Conservation (phyloP, 2,329 filamentous ascomycete genomes). For the Chaetomium sp. region DNA sequence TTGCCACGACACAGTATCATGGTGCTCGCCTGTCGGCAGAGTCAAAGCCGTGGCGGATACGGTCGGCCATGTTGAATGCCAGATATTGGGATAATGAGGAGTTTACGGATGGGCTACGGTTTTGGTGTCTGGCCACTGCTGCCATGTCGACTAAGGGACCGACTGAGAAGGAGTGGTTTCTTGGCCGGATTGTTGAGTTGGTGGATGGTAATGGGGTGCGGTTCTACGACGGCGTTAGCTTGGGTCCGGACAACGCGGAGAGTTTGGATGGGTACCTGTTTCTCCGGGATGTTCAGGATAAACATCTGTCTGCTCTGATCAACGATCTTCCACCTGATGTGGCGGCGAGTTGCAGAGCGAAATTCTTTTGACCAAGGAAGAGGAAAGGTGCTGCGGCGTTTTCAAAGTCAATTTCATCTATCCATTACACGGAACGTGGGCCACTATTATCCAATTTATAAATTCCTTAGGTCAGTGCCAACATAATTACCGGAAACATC, state of each 20-base stretch:
- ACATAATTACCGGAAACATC: too few relatives aligned
- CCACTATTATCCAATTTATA: background rate
- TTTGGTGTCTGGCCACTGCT: background rate
- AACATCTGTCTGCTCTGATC: background rate
- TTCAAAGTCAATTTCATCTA: too few relatives aligned
- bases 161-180: background rate
- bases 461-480: too few relatives aligned
- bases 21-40: background rate
- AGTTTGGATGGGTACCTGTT: background rate
- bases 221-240: background rate
- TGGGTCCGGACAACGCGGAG: background rate
- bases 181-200: background rate
- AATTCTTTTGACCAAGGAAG: background rate
- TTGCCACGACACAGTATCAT: background rate
- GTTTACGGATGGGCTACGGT: background rate
- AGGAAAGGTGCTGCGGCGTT: background rate
- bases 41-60: background rate
- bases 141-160: background rate
- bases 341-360: background rate
- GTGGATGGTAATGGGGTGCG: background rate
- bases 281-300: background rate
- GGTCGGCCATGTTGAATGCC: background rate
- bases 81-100: background rate
- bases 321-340: background rate
- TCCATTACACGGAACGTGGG: background rate